phyloP scores from a whole-genome alignment of 306 rosid genomes.

The Rosa rugosa region DNA sequence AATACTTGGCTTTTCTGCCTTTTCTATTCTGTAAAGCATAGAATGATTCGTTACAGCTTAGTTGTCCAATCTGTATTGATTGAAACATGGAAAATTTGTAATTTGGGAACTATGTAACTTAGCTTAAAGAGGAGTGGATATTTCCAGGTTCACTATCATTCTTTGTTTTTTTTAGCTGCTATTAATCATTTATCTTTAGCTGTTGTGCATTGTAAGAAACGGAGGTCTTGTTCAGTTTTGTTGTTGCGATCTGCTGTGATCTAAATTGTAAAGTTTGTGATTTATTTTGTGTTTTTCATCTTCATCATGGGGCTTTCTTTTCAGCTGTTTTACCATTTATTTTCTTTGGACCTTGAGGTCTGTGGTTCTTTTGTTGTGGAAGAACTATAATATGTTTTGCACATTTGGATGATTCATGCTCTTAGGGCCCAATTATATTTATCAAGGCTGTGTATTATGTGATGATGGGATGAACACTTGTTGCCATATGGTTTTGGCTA shows the following conservation, averaged over 20 bases:
- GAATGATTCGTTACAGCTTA: constrained; percentile 14
- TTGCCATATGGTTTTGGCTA: neutral
- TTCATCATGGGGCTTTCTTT: constrained; percentile 16
- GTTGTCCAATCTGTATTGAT: constrained; percentile 15
- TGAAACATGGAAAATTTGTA: constrained; percentile 10
- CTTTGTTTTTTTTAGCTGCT: neutral
- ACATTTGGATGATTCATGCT: neutral
- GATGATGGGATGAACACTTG: neutral
- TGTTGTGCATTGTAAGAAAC: constrained; percentile 22
- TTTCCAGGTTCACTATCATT: constrained; percentile 10
- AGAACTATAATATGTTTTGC: neutral
- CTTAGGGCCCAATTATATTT: neutral
- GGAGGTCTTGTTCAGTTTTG: neutral
- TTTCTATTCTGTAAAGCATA: constrained; percentile 23
- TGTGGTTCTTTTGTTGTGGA: neutral
- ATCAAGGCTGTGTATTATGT: neutral
- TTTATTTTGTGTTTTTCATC: neutral
- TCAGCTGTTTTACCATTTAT: neutral
- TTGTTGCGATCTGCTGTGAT: constrained; percentile 13
- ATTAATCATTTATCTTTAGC: neutral
- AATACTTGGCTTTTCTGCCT: constrained; percentile 7
- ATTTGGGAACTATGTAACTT: constrained; percentile 10
- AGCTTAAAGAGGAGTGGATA: constrained; percentile 5
- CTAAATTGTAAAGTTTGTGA: constrained; percentile 4
- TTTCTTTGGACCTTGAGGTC: neutral